Evolutionary conservation across 768 basidiomycete species (phyloP).

Genomic region (Boletus subparvulus): DNA sequence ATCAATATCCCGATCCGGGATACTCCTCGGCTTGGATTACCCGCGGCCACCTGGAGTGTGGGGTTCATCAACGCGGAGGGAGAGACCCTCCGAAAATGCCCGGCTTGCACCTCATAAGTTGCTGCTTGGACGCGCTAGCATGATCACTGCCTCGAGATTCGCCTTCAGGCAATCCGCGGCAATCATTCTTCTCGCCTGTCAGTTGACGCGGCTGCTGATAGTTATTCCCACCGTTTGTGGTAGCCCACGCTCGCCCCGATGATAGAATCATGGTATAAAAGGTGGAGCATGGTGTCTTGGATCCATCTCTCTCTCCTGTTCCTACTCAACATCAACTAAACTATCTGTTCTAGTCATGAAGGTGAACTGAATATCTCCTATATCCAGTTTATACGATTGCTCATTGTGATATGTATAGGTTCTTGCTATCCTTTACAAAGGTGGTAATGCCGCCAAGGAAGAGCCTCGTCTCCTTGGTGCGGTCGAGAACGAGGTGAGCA

Average conservation of each 20-base stretch:
- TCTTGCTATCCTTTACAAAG: conserved; percentile 73
- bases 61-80: background rate
- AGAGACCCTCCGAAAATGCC: background rate
- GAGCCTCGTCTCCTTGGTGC: conserved; percentile 80
- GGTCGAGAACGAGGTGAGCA: conserved; percentile 68
- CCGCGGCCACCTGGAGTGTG: conserved; percentile 3
- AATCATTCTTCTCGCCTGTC: background rate
- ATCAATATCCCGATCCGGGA: background rate
- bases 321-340: conserved; percentile 1
- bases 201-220: conserved; percentile 11
- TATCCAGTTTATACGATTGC: background rate
- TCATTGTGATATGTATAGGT: conserved; percentile 44
- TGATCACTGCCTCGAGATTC: background rate
- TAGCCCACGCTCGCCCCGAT: background rate
- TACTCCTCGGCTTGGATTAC: background rate
- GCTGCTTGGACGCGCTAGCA: too few species aligned
- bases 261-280: conserved; percentile 17
- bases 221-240: background rate
- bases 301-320: conserved; percentile 6
- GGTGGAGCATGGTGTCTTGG: background rate
- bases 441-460: conserved; percentile 59
- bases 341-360: conserved; percentile 38
- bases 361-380: conserved; percentile 25
- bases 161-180: background rate
- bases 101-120: too few species aligned